These are phyloP conservation scores for Singerocomus rubriflavus DNA, from an alignment of 1,284 basidiomycete genomes.

Conservation along the genomic window DNA sequence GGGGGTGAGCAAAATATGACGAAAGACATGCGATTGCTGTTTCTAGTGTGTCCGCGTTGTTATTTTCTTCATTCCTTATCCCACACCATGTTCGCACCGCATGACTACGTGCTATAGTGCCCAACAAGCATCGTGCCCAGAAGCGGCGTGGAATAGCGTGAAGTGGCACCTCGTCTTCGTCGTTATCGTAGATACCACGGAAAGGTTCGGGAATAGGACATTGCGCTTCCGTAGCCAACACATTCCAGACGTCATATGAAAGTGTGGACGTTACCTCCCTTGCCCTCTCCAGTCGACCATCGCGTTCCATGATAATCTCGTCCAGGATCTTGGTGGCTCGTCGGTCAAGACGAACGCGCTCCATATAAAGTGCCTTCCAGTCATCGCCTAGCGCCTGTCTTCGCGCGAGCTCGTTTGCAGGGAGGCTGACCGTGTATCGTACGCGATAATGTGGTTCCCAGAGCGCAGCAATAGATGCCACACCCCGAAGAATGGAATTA, in stretches of 20 bases:
- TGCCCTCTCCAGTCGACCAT: constrained; percentile 37
- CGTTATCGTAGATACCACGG: constrained; percentile 13
- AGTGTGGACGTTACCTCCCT: constrained; percentile 34
- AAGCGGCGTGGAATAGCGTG: constrained; percentile 48
- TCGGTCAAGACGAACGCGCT: constrained; percentile 44
- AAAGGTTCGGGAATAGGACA: constrained; percentile 37
- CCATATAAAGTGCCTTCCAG: constrained; percentile 46
- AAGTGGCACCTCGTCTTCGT: constrained; percentile 17
- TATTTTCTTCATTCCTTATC: constrained; percentile 19
- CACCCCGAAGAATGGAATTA: constrained; percentile 26
- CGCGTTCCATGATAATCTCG: constrained; percentile 35
- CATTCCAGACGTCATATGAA: constrained; percentile 55
- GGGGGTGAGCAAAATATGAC: constrained; percentile 50
- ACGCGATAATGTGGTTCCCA: constrained; percentile 52
- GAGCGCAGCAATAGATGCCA: constrained; percentile 31
- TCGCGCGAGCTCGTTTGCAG: constrained; percentile 37
- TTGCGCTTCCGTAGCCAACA: constrained; percentile 39
- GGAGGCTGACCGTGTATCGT: constrained; percentile 45
- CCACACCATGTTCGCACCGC: constrained; percentile 44
- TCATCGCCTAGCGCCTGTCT: constrained; percentile 32
- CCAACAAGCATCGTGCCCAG: constrained; percentile 49
- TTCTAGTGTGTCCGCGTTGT: constrained; percentile 40
- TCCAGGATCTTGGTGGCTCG: constrained; percentile 41
- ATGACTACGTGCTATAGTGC: constrained; percentile 43
- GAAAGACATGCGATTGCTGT: constrained; percentile 51